Evolutionary conservation across 2,329 filamentous ascomycete genomes (phyloP).

Genomic region (Aspergillus glaucus): DNA sequence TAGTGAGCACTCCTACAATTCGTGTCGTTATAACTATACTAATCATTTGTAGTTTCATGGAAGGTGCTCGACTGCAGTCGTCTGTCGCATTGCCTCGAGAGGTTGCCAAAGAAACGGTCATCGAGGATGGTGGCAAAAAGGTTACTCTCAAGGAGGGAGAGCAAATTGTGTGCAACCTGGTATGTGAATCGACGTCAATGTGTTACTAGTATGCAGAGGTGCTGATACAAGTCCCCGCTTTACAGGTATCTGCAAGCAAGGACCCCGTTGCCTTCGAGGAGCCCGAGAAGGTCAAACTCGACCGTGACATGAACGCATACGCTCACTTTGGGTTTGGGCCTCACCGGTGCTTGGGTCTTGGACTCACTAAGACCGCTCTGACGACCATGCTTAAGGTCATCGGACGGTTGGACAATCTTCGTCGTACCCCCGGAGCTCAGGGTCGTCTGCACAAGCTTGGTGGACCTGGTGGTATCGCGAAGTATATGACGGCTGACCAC

Average conservation of each 20-base stretch:
- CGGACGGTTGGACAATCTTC: conserved; percentile 35
- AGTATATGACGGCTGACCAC: conserved; percentile 41
- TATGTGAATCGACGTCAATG: conserved; percentile 13
- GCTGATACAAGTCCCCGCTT: background rate
- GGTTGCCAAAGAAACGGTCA: conserved; percentile 24
- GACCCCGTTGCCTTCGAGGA: conserved; percentile 34
- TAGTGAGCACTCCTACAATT: conserved; percentile 34
- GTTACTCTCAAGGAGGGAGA: conserved; percentile 31
- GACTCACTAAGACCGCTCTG: conserved; percentile 26
- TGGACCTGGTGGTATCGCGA: conserved; percentile 34
- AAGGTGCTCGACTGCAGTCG: conserved; percentile 33
- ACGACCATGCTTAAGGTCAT: conserved; percentile 38
- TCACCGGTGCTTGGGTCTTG: conserved; percentile 54
- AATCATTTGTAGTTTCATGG: conserved; percentile 30
- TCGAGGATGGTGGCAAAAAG: conserved; percentile 30
- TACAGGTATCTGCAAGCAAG: conserved; percentile 28
- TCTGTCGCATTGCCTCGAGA: conserved; percentile 33
- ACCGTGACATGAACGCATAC: conserved; percentile 58
- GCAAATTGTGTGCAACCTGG: conserved; percentile 30
- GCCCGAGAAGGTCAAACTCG: conserved; percentile 49
- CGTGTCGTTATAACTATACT: conserved; percentile 1
- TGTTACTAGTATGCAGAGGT: conserved; percentile 1
- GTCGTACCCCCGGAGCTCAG: conserved; percentile 36
- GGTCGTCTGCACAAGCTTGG: conserved; percentile 35
- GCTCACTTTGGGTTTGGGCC: conserved; percentile 59